Base-by-base conservation (phyloP, 2,329 filamentous ascomycete genomes). In the Tolypocladium paradoxum region DNA sequence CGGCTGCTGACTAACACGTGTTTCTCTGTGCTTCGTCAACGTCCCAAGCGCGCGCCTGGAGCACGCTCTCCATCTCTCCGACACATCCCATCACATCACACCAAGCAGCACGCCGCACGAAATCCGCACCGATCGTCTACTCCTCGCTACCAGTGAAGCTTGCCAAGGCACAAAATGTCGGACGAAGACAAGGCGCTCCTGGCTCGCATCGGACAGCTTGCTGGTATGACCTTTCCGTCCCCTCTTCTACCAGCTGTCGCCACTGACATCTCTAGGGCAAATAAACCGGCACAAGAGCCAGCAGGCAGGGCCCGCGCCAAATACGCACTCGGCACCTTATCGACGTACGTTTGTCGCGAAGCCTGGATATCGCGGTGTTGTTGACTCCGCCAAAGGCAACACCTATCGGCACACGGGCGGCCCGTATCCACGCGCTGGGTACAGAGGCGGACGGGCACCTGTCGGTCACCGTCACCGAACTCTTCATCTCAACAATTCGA, bases 231-330 rank as follows among this genome's bases (percentile, higher is more conserved):
- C 51, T 38, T 11, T 14, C 6, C 20, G 11, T 16, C 12, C 34
- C 12, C 35, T 29, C 18, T 36, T 52, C 43, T 29, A 35, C 29
- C 53, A 58, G 46, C 54, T 50, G 33, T 43, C 53, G 53, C 43
- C 48, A 62, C 57, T 70, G 51, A 65, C 55, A 40, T 38, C 11
- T 58, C 9, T 27, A 90, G 87, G 86, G 60, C 85, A 88, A 69
- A 92, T 93, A 65, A 90, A 90, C 66, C 82, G 84, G 51, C 84
- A 88, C 72, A 90, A 88, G 68, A 87, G 80, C 57, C 79, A 84
- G 57, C 76, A 80, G 58, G 65, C 73, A 35, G 73, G 72, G 40
- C 54, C 69, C 33, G 50, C 61, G n/a, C 52, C 61, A 47, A 57
- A 51, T 29, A 62, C 62, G 36, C 63, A 65, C 35, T 61, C 62